These are phyloP conservation scores for Oleoguttula mirabilis DNA, from an alignment of 495 filamentous ascomycete genomes.

Conservation along the genomic window DNA sequence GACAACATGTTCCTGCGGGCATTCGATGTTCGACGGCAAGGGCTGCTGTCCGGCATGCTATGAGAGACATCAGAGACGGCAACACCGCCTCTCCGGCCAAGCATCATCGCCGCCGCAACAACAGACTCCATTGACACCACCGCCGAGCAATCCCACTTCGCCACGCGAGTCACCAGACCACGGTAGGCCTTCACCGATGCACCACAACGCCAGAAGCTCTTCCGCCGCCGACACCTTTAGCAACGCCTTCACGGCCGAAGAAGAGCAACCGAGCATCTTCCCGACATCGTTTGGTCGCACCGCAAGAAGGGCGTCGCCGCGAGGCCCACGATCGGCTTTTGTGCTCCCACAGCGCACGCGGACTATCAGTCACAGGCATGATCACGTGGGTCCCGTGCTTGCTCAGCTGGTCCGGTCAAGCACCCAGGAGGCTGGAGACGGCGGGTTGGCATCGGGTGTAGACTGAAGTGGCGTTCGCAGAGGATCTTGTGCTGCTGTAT, in stretches of 20 bases:
- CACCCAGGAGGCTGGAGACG: background rate
- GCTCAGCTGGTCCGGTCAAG: background rate
- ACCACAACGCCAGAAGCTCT: background rate
- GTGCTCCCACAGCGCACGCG: no score
- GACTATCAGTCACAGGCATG: no score
- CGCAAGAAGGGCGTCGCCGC: background rate
- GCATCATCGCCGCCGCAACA: background rate
- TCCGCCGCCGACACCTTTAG: background rate
- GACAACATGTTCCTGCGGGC: constrained; percentile 2
- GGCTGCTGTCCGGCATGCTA: constrained; percentile 4
- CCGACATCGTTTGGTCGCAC: background rate
- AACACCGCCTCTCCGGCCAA: background rate
- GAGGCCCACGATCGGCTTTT: no score
- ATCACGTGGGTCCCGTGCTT: background rate
- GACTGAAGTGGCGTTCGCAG: background rate
- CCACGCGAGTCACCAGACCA: background rate
- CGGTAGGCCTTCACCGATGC: background rate
- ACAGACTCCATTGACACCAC: background rate
- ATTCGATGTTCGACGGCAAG: constrained; percentile 1
- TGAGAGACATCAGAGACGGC: constrained; percentile 4
- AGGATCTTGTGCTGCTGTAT: no score
- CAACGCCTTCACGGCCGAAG: background rate
- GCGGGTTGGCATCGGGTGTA: background rate
- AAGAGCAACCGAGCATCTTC: background rate
- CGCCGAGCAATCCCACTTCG: background rate